phyloP scores from a whole-genome alignment of 169 alveolate genomes.

The Cryptosporidium meleagridis region DNA sequence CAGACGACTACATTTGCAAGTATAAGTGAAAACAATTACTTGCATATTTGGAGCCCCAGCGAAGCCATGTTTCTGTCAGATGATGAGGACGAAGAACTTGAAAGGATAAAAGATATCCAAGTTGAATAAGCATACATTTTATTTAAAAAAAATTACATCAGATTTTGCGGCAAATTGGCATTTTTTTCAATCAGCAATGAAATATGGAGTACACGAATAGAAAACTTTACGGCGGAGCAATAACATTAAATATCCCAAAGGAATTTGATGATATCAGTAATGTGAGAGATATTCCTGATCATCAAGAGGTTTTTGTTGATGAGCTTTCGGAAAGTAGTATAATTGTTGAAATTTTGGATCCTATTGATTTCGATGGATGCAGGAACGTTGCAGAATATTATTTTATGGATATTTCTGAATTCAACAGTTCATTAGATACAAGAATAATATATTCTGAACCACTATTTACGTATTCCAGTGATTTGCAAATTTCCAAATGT shows the following conservation, averaged over 20 bases:
- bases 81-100: conserved; percentile 69
- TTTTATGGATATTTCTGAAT: conserved; percentile 50
- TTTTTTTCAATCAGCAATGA: not conserved
- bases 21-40: conserved; percentile 83
- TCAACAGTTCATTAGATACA: conserved; percentile 10
- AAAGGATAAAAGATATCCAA: conserved; percentile 46
- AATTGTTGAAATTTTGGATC: conserved; percentile 50
- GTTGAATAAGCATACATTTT: conserved; percentile 6
- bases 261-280: conserved; percentile 58
- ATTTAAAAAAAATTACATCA: not conserved
- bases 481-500: conserved; percentile 19
- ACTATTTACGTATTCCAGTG: not conserved
- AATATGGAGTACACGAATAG: conserved; percentile 13
- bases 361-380: not conserved
- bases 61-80: conserved; percentile 64
- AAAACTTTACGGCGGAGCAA: conserved; percentile 57
- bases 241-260: conserved; percentile 29
- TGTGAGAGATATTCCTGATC: conserved; percentile 61
- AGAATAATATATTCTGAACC: conserved; percentile 35
- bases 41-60: conserved; percentile 86
- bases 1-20: conserved; percentile 81
- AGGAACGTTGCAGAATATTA: conserved; percentile 35
- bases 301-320: conserved; percentile 73
- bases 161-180: conserved; percentile 1
- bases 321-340: conserved; percentile 56